phyloP scores from a whole-genome alignment of 371 early-diverging fungal species.

The Mucor velutinosus region DNA sequence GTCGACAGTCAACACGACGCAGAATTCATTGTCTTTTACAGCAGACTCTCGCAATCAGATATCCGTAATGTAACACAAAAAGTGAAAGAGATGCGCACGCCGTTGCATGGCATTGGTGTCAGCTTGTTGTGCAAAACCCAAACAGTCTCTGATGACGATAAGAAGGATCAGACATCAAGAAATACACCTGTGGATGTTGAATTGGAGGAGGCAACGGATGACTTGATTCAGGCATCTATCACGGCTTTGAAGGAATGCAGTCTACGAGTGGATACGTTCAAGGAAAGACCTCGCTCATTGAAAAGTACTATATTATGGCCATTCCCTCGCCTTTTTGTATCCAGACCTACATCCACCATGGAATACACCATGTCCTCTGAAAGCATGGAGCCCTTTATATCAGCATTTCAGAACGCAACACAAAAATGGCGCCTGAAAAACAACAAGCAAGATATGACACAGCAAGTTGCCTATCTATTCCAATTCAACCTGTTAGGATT shows the following conservation, averaged over 20 bases:
- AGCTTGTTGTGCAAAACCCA: constrained; percentile 16
- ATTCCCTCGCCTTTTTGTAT: constrained; percentile 33
- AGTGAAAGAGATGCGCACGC: constrained; percentile 31
- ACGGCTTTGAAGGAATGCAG: constrained; percentile 1
- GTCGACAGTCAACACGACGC: constrained; percentile 44
- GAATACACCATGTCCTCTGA: background rate
- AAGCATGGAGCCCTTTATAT: background rate
- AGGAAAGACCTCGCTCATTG: constrained; percentile 7
- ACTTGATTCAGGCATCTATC: constrained; percentile 1
- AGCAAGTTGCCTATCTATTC: constrained; percentile 6
- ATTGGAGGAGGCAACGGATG: background rate
- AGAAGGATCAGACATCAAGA: background rate
- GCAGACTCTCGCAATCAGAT: constrained; percentile 30
- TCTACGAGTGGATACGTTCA: background rate
- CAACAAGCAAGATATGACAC: background rate
- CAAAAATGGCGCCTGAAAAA: background rate
- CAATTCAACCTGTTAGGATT: constrained; percentile 27
- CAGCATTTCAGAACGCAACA: background rate
- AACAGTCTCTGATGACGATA: background rate
- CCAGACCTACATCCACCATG: background rate
- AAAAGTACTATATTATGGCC: constrained; percentile 38
- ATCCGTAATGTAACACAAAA: constrained; percentile 28
- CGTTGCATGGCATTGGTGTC: constrained; percentile 42
- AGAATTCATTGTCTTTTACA: constrained; percentile 31
- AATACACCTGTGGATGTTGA: background rate